Conservation (phyloP, 2,329 filamentous ascomycete species). For the Phialophora expanda region DNA sequence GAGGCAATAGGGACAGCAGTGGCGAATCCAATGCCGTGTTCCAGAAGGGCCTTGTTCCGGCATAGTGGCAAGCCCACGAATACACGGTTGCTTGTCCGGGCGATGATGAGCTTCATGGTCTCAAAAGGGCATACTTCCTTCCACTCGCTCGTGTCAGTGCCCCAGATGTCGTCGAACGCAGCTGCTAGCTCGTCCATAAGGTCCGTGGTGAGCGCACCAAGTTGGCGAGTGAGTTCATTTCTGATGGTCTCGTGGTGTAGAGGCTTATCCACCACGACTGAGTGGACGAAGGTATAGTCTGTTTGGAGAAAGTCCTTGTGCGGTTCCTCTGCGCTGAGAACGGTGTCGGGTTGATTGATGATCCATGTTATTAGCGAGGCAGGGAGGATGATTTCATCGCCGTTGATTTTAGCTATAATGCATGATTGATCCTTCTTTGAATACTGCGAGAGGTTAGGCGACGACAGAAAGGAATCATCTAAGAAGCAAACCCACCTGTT, state of each 20-base stretch:
- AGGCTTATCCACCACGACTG: conserved; percentile 45
- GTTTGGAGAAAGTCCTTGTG: conserved; percentile 49
- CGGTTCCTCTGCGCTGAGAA: conserved; percentile 46
- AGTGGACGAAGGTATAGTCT: conserved; percentile 48
- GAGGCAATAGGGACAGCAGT: conserved; percentile 56
- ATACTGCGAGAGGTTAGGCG: conserved; percentile 21
- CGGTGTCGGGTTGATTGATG: conserved; percentile 50
- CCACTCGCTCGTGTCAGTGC: conserved; percentile 47
- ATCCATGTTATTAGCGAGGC: conserved; percentile 48
- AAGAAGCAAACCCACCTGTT: conserved; percentile 14
- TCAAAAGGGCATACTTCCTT: conserved; percentile 46
- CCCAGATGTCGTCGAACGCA: conserved; percentile 46
- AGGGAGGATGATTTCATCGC: conserved; percentile 44
- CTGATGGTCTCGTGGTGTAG: conserved; percentile 52
- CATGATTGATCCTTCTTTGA: conserved; percentile 28
- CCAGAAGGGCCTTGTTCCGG: conserved; percentile 48
- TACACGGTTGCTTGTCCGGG: conserved; percentile 52
- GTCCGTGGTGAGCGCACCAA: conserved; percentile 47
- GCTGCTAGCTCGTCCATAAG: conserved; percentile 47
- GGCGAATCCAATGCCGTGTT: conserved; percentile 57
- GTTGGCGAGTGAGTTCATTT: conserved; percentile 48
- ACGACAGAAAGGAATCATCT: neutral
- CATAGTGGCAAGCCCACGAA: conserved; percentile 54
- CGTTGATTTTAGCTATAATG: conserved; percentile 24
- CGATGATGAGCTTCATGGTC: conserved; percentile 48